Percentiles rank a stretch among this genome's conserved stretches.
These are phyloP conservation scores for Lithocarpus polystachyus DNA, from an alignment of 306 rosid species.

Conservation along the genomic window DNA sequence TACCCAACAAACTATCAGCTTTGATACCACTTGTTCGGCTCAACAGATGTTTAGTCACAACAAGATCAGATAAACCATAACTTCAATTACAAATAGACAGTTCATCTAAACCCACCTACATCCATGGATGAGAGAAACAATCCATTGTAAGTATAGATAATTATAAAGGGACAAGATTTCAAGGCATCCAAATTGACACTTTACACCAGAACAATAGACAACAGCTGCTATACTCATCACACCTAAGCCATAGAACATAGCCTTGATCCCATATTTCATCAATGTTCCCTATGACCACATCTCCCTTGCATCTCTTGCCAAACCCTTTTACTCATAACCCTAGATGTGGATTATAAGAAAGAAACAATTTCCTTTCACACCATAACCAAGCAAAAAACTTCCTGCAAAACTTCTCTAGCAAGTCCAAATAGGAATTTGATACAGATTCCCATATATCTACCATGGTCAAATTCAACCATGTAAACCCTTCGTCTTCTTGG, in stretches of 20 bases:
- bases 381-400: neutral
- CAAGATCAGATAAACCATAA: neutral
- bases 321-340: neutral
- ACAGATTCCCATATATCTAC: neutral
- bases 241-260: neutral
- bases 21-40: neutral
- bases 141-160: neutral
- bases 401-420: neutral
- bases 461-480: neutral
- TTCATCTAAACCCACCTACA: neutral
- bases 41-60: neutral
- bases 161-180: neutral
- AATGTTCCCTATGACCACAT: neutral
- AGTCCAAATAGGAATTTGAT: neutral
- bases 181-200: neutral
- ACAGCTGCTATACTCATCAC: neutral
- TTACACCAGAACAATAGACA: neutral
- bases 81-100: neutral
- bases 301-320: neutral
- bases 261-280: neutral
- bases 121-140: neutral
- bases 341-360: neutral
- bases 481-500: neutral
- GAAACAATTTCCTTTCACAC: neutral
- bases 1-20: neutral